A percentile compares a stretch with the other conserved stretches of the same genome.
These are phyloP conservation scores for Cutaneotrichosporon cyanovorans DNA, from an alignment of 1,284 basidiomycete species.

Conservation along the genomic window DNA sequence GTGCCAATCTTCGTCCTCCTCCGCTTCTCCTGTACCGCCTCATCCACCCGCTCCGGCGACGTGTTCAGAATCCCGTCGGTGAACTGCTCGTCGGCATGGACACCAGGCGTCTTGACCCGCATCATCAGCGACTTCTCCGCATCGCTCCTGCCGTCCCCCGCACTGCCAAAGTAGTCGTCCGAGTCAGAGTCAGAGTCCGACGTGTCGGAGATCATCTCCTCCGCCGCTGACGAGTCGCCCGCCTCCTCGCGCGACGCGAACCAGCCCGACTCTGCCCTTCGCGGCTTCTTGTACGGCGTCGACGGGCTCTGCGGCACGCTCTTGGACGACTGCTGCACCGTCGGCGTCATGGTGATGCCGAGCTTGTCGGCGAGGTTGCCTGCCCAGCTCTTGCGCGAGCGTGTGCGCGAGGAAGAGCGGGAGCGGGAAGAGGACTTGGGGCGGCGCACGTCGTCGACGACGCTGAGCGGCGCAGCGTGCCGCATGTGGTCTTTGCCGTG, in stretches of 20 bases:
- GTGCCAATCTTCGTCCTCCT: slow-evolving; percentile 60
- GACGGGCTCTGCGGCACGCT: slow-evolving; percentile 18
- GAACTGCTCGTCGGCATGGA: slow-evolving; percentile 14
- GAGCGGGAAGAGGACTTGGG: slow-evolving; percentile 10
- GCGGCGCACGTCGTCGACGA: slow-evolving; percentile 60
- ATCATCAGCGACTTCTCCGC: slow-evolving; percentile 47
- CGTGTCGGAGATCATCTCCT: slow-evolving; percentile 7
- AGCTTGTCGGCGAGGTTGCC: slow-evolving; percentile 40
- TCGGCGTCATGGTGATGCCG: slow-evolving; percentile 8
- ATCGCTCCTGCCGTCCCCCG: slow-evolving; percentile 26
- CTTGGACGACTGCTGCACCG: slow-evolving; percentile 4
- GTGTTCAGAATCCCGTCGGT: slow-evolving; percentile 10
- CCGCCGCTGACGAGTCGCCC: slow-evolving; percentile 6
- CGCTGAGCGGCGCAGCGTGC: slow-evolving; percentile 75
- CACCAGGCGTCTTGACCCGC: slow-evolving; percentile 44
- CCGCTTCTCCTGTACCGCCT: slow-evolving; percentile 21
- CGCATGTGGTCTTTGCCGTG: slow-evolving; percentile 81
- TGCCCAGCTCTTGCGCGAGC: slow-evolving; percentile 47
- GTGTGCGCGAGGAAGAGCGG: slow-evolving; percentile 11
- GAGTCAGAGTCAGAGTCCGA: slow-evolving; percentile 14
- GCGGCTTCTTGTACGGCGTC: slow-evolving; percentile 13
- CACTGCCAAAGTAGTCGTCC: slow-evolving; percentile 20
- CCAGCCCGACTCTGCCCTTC: slow-evolving; percentile 22
- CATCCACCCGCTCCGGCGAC: slow-evolving; percentile 11
- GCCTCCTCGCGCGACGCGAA: slow-evolving; percentile 53